These are phyloP conservation scores for Aspergillus intermedius DNA, from an alignment of 2,329 filamentous ascomycete species.

Conservation along the genomic window DNA sequence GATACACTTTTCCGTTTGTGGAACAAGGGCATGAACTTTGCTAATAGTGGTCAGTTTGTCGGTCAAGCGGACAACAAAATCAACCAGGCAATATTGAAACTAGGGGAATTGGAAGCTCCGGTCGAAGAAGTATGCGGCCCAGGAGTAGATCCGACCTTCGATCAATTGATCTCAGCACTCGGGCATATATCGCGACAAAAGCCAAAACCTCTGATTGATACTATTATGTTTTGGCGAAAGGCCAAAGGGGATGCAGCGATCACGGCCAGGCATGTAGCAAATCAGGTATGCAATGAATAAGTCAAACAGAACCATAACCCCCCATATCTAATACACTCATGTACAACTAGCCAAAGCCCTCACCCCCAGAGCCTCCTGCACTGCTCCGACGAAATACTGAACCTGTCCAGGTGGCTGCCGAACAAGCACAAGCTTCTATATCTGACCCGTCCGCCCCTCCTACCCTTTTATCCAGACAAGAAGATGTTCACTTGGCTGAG, in stretches of 20 bases:
- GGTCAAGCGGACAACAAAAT: constrained; percentile 95
- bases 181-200: constrained; percentile 92
- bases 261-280: constrained; percentile 48
- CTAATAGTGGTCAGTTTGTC: constrained; percentile 62
- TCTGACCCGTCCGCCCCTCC: constrained; percentile 17
- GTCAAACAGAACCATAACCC: constrained; percentile 20
- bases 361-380: constrained; percentile 35
- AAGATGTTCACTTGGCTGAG: constrained; percentile 72
- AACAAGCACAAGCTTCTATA: constrained; percentile 20
- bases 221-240: constrained; percentile 97
- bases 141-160: constrained; percentile 80
- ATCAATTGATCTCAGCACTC: constrained; percentile 86
- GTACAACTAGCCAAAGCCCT: constrained; percentile 20
- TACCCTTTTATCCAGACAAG: constrained; percentile 49
- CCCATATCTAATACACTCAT: neutral
- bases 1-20: constrained; percentile 22
- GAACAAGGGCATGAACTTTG: neutral
- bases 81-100: constrained; percentile 73
- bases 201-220: constrained; percentile 91
- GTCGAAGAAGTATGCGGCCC: constrained; percentile 88
- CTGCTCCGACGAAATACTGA: constrained; percentile 69
- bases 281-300: constrained; percentile 19
- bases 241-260: constrained; percentile 85
- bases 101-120: constrained; percentile 72
- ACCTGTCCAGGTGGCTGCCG: constrained; percentile 48